A percentile compares a stretch with the other conserved stretches of the same genome.
Conservation (phyloP, 2,329 filamentous ascomycete genomes). For the Cladosporium velox region DNA sequence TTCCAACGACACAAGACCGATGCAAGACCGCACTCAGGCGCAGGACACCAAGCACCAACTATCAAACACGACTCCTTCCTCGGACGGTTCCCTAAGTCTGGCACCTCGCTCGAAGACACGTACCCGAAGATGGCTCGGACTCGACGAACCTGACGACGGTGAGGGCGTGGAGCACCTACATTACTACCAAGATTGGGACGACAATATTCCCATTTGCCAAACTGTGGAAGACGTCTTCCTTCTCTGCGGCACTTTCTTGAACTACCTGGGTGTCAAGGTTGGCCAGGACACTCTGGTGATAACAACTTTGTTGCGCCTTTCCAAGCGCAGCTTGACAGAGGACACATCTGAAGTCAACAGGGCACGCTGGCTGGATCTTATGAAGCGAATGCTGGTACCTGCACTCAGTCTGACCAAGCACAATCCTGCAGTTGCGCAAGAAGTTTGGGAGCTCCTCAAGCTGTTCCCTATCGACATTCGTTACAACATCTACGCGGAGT, state of each 20-base stretch:
- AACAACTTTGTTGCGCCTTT: constrained; percentile 83
- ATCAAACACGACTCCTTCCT: constrained; percentile 65
- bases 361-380: constrained; percentile 79
- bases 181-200: constrained; percentile 97
- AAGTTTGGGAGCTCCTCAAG: constrained; percentile 81
- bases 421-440: constrained; percentile 81
- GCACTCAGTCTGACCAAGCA: constrained; percentile 81
- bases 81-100: constrained; percentile 65
- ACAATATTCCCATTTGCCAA: constrained; percentile 90
- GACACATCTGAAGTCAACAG: constrained; percentile 71
- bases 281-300: constrained; percentile 78
- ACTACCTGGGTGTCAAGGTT: constrained; percentile 83
- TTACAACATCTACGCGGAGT: constrained; percentile 90
- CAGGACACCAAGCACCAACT: constrained; percentile 53
- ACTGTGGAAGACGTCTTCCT: constrained; percentile 87
- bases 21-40: constrained; percentile 44
- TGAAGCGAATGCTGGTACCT: constrained; percentile 81
- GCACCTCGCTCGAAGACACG: constrained; percentile 56
- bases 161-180: constrained; percentile 79
- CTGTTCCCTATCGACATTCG: constrained; percentile 74
- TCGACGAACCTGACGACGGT: constrained; percentile 73
- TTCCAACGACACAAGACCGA: constrained; percentile 56
- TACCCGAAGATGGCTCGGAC: constrained; percentile 70
- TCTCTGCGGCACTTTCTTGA: constrained; percentile 80
- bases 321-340: constrained; percentile 69